Base-by-base conservation (phyloP, 2,329 filamentous ascomycete species). In the Xylaria sp. region DNA sequence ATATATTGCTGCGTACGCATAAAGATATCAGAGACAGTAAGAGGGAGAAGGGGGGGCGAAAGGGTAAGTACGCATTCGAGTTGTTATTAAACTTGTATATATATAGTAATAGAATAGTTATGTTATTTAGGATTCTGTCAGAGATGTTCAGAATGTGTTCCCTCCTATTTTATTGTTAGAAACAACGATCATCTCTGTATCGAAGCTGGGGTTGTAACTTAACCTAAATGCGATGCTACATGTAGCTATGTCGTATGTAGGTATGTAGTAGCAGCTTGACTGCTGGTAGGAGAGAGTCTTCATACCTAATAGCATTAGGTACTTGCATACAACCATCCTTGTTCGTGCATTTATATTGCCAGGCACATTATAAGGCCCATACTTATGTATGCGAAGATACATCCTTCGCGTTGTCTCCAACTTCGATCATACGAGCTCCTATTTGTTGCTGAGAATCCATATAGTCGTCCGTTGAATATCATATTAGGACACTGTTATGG, bases 371-470 rank as follows among this genome's bases (percentile, higher is more conserved):
- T 65, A 45, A 4, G 25, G 30, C 46, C 46, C 28, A 46, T 63
- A 63, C 36, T 32, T 8, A 32, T 32, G 39, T 18, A 41, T 59
- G 23, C 46, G 41, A 28, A 28, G 32, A 43, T 57, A 39, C 61
- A 41, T 45, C 41, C 32, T 18, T 66, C 32, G 30, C 48, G 20
- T 8, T 20, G 48, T 67, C 65, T 67, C 65, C 61, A 67, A 67
- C 65, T 43, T 60, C 9, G 39, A 67, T 64, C 65, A 43, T 67
- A 67, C 65, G 65, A 67, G 65, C 60, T 45, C 60, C 15, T 52
- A 30, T 15, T 30, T 50, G 18, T 30, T 50, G 3, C n/a, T 10
- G 25, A 46, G 43, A 25, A 46, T 53, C 53, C 34, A 52, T 65
- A 25, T 60, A 13, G 32, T 56, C 45, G 50, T 39, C 53, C 28